These are phyloP conservation scores for Lobosporangium transversale DNA, from an alignment of 192 early-diverging fungal species.

Conservation along the genomic window DNA sequence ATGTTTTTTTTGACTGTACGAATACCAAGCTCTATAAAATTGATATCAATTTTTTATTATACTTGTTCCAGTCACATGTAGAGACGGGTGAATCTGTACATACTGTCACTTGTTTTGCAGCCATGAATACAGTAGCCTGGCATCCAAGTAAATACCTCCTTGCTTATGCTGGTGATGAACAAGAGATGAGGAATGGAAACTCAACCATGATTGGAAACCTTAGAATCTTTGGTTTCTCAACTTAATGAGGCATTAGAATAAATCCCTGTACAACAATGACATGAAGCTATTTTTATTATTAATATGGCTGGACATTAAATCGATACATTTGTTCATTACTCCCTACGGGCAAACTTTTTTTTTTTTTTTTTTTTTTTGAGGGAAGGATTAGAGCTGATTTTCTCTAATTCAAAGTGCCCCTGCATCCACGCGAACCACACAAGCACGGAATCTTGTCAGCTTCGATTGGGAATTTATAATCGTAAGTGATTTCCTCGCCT, in stretches of 20 bases:
- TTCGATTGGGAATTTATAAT: conserved; percentile 96
- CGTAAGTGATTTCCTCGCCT: conserved; percentile 99
- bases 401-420: conserved; percentile 79
- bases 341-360: not conserved
- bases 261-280: not conserved
- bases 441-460: conserved; percentile 98
- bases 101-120: conserved; percentile 70
- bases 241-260: not conserved
- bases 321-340: no score
- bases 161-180: conserved; percentile 83
- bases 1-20: no score
- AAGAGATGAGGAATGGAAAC: conserved; percentile 26
- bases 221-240: conserved; percentile 57
- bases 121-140: conserved; percentile 83
- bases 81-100: conserved; percentile 77
- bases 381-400: no score
- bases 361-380: not conserved
- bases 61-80: conserved; percentile 66
- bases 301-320: no score
- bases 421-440: conserved; percentile 88
- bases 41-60: not conserved
- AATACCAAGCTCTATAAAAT: not conserved
- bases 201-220: conserved; percentile 59
- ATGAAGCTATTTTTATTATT: not conserved
- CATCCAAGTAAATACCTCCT: conserved; percentile 80